Evolutionary conservation across 345 rosid genomes (phyloP).

Genomic region (Hibiscus tridactylites): DNA sequence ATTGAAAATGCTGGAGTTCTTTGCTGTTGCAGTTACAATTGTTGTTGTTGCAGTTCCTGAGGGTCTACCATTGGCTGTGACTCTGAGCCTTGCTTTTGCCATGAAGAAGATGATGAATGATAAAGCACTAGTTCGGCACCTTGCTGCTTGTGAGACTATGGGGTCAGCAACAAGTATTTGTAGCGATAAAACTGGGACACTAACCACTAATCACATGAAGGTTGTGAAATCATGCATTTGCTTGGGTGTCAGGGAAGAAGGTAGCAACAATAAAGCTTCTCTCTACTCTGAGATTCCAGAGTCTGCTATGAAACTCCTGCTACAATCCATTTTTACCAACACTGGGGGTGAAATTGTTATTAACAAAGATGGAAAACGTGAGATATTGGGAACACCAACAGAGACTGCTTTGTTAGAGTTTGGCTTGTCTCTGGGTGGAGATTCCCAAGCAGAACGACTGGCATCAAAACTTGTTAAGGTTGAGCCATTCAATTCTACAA

Average conservation of each 20-base stretch:
- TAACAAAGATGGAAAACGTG: conserved; percentile 55
- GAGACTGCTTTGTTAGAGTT: conserved; percentile 80
- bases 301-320: conserved; percentile 41
- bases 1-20: conserved; percentile 62
- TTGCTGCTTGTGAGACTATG: conserved; percentile 97
- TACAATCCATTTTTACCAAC: conserved; percentile 79
- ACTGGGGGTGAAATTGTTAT: conserved; percentile 83
- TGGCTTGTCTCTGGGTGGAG: conserved; percentile 76
- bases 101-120: conserved; percentile 99
- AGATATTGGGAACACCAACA: conserved; percentile 83
- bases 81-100: conserved; percentile 92
- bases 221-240: conserved; percentile 85
- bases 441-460: conserved; percentile 55
- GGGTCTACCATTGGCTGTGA: conserved; percentile 91
- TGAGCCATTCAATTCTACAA: conserved; percentile 91
- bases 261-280: conserved; percentile 28
- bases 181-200: conserved; percentile 91
- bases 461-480: conserved; percentile 52
- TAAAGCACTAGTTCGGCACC: conserved; percentile 84
- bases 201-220: conserved; percentile 88
- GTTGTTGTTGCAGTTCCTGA: conserved; percentile 98
- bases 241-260: conserved; percentile 49
- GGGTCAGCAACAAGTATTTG: conserved; percentile 93
- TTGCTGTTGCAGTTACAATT: conserved; percentile 86
- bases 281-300: conserved; percentile 55